Base-by-base conservation (phyloP, 352 stramenopile genomes). In the Peronospora destructor region DNA sequence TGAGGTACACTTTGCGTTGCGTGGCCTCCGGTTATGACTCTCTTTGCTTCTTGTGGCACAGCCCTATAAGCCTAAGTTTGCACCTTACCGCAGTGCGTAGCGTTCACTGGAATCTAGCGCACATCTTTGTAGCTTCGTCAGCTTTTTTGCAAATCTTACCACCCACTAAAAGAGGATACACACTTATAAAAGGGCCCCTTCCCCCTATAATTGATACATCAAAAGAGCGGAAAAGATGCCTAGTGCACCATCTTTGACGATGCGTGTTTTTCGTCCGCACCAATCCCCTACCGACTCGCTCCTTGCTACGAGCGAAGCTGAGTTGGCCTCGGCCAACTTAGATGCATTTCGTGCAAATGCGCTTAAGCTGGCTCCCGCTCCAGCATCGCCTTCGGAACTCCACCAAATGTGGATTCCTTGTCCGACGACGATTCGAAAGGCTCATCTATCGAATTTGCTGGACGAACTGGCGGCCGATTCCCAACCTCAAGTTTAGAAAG, bases 361-460 rank as follows among this genome's bases (percentile, higher is more conserved):
- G 0, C 13, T 45, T 2, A 45, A 45, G 28, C 7, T 34, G 13
- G n/a, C 39, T 14, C 39, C 39, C 5, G n/a, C 13, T 0, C 39
- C 25, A 3, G 16, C 39, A 4, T 4, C 2, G n/a, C 12, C 39
- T 3, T 10, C 13, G 39, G 39, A 35, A 12, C 39, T 45, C 21
- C 39, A 45, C 34, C 39, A 14, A 12, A 45, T 45, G 39, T 45
- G 25, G 25, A 45, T 35, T n/a, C 23, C 39, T 3, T 45, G 39
- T 17, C 25, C 39, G 28, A 9, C 11, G 7, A 12, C 16, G 12
- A 26, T 45, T n/a, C 28, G 19, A 0, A 6, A 19, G 6, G 25
- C 26, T 13, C 39, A 45, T 19, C 13, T 45, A 2, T 7, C 39
- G 3, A 25, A 45, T 32, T 16, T 45, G 13, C 39, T 45, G 1